Conservation (phyloP, 1,139 yeast genomes). For the Saccharomyces hybrid region DNA sequence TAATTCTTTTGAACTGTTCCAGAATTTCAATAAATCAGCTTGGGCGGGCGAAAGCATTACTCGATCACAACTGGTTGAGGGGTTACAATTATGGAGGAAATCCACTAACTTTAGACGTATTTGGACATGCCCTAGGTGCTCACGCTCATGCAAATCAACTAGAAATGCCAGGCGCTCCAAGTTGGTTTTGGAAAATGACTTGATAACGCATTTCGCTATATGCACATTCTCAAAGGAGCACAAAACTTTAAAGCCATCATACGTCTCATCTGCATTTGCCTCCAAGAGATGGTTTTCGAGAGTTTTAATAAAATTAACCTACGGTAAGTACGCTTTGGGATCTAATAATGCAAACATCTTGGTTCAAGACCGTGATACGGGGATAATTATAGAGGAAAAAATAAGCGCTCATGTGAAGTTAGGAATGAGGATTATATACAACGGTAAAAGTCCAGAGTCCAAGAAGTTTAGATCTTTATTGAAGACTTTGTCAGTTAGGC, state of each 20-base stretch:
- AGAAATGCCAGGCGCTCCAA: conserved; percentile 41
- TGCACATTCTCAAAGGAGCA: conserved; percentile 74
- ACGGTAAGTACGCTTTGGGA: conserved; percentile 83
- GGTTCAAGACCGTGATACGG: conserved; percentile 87
- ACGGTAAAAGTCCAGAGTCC: conserved; percentile 58
- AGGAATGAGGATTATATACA: conserved; percentile 78
- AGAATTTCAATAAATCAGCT: conserved; percentile 20
- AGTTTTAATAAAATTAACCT: conserved; percentile 71
- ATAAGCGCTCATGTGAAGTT: conserved; percentile 83
- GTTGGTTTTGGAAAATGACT: conserved; percentile 40
- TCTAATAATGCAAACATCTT: conserved; percentile 88
- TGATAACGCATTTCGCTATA: conserved; percentile 78
- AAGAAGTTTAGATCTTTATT: conserved; percentile 51
- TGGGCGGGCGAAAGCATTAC: conserved; percentile 34
- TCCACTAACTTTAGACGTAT: conserved; percentile 26
- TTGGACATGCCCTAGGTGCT: conserved; percentile 66
- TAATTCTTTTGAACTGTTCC: conserved; percentile 53
- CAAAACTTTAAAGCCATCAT: conserved; percentile 57
- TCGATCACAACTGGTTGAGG: conserved; percentile 22
- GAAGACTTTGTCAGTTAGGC: conserved; percentile 62
- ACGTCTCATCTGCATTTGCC: conserved; percentile 76
- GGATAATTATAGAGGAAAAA: conserved; percentile 82
- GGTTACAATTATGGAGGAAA: conserved; percentile 48
- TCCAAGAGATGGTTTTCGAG: conserved; percentile 85
- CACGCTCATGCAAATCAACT: conserved; percentile 47